A percentile compares a stretch with the other conserved stretches of the same genome.
phyloP scores from a whole-genome alignment of 176 grass and related monocot species.

The Carex kokanica region DNA sequence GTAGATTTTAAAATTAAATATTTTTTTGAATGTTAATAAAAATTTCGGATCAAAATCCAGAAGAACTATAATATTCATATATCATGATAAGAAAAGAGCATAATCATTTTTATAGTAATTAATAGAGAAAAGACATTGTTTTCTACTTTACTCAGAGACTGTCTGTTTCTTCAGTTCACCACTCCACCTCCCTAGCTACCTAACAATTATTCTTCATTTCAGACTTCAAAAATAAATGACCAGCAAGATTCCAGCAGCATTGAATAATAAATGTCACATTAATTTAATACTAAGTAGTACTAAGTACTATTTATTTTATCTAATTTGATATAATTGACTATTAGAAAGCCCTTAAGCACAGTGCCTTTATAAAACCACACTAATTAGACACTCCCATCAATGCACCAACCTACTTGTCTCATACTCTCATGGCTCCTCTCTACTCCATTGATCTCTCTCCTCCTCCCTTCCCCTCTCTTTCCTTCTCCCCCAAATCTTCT shows the following conservation, averaged over 20 bases:
- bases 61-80: not conserved
- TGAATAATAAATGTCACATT: not conserved
- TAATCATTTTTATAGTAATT: not conserved
- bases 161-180: not conserved
- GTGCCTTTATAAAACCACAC: not conserved
- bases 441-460: not conserved
- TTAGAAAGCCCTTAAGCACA: not conserved
- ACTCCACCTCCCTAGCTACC: not conserved
- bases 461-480: not conserved
- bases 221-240: not conserved
- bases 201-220: not conserved
- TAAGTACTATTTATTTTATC: not conserved
- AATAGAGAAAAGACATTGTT: not conserved
- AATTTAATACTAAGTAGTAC: not conserved
- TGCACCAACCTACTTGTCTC: not conserved
- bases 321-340: not conserved
- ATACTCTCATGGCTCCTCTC: conserved; percentile 3
- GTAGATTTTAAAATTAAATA: too few species aligned
- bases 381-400: not conserved
- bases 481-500: not conserved
- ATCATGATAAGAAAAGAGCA: not conserved
- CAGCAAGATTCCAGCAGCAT: not conserved
- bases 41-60: too few species aligned
- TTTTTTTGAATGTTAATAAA: too few species aligned
- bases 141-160: not conserved